Base-by-base conservation (phyloP, 2,329 filamentous ascomycete genomes). In the Beauveria rudraprayagi region DNA sequence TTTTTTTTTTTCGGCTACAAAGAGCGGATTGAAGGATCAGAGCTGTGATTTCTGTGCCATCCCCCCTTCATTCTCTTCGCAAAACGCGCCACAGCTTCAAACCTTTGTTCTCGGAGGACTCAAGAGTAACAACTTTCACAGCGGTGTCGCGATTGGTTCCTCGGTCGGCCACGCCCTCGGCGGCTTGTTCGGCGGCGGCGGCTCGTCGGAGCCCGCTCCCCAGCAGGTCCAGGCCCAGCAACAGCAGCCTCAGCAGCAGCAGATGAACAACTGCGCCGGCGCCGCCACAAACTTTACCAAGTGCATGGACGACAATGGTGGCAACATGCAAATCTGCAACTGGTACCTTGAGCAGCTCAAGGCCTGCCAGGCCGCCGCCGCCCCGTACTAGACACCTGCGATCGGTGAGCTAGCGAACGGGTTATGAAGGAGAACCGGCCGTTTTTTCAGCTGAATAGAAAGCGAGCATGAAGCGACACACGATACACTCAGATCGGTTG, bases 261-360 rank as follows among this genome's bases (percentile, higher is more conserved):
- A 77, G 71, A 67, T 69, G 65, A 82, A 77, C 76, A 89, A 89
- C 74, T 99, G 94, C 79, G 85, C 86, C 65, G 84, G 81, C 60
- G 91, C 94, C 68, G 86, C 92, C 60, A 85, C 87, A 76, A 85
- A 84, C 77, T 97, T 99, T 83, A 92, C 91, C 70, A 89, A 88
- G 80, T 99, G 94, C 83, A 89, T 99, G 88, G 92, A 97, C 76
- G 90, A 97, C 72, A 89, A 99, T 76, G 80, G 86, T 73, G 94
- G 94, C 68, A 92, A 94, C 78, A 86, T 99, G 88, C 88, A 89
- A 73, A 95, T 97, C 73, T 99, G 94, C 80, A 89, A 90, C 67
- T 99, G 93, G 92, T 99, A 99, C 76, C 80, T 99, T 70, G 94
- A 99, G 76, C 93, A 99, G 84, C 82, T 99, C 76, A 93, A 92